These are phyloP conservation scores for Boletus insuetus DNA, from an alignment of 768 basidiomycete species.

Conservation along the genomic window DNA sequence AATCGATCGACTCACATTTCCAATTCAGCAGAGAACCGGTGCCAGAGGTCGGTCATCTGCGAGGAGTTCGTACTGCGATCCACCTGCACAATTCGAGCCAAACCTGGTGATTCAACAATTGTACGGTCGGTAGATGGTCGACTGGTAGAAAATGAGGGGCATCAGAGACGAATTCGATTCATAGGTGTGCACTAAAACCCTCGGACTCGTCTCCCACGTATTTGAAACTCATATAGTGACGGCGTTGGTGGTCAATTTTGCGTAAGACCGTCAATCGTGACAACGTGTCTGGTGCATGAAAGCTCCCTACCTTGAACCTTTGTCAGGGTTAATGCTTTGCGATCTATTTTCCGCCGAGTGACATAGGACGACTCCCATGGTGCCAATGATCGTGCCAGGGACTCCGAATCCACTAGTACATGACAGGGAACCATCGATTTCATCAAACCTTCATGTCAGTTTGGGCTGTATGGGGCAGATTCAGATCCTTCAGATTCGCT, in stretches of 20 bases:
- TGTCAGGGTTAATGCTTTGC: slow-evolving; percentile 2
- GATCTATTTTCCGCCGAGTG: slow-evolving; percentile 1
- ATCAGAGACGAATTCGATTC: not conserved
- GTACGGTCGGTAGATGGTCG: not conserved
- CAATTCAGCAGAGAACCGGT: slow-evolving; percentile 14
- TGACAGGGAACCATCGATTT: slow-evolving; percentile 9
- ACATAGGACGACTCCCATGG: not conserved
- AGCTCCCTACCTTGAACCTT: not conserved
- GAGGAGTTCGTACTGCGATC: not conserved
- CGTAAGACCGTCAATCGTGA: slow-evolving; percentile 11
- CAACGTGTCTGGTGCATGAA: slow-evolving; percentile 14
- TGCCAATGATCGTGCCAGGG: slow-evolving; percentile 23
- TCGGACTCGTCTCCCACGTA: slow-evolving; percentile 14
- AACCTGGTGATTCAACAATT: slow-evolving; percentile 3
- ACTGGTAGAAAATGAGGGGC: not conserved
- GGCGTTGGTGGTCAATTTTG: slow-evolving; percentile 12
- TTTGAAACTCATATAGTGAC: slow-evolving; percentile 17
- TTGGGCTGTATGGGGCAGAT: slow-evolving; percentile 11
- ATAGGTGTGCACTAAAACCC: slow-evolving; percentile 15
- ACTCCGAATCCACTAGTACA: slow-evolving; percentile 13
- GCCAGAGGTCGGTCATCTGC: not conserved
- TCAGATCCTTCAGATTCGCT: slow-evolving; percentile 9
- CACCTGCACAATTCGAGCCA: slow-evolving; percentile 6
- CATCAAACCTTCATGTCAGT: slow-evolving; percentile 13
- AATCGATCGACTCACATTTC: slow-evolving; percentile 25